Evolutionary conservation across 2,329 filamentous ascomycete species (phyloP), one percentile per base, ranked within the genome.

Genomic region (Colletotrichum sojae): DNA sequence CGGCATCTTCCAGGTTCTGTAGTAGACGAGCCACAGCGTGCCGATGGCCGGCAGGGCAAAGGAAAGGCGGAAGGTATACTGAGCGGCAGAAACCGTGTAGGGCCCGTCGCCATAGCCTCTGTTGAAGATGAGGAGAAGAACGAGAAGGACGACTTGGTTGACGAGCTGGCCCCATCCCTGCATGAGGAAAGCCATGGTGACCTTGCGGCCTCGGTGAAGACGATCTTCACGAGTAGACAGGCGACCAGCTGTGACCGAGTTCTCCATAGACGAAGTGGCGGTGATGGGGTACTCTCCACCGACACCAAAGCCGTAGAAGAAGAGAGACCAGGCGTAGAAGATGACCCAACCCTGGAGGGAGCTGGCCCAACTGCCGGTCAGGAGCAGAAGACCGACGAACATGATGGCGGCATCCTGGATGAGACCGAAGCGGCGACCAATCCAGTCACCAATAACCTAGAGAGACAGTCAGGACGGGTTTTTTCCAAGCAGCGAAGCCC

Each of bases 241-340:
- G 79, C 92, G 95, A 71, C 95, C 95, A 45, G 94, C 83, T n/a
- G 93, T 90, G 53, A 95, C 92, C 16, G 94, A 92, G 76, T 95
- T 94, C 80, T 97, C 94, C 90, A 98, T 97, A 69, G 94, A 95
- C 9, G 94, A 94, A 13, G 95, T 98, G 18, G 95, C 95, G 40
- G 95, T 98, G 88, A 98, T 98, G 71, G 95, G 95, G 78, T 98
- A 98, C 83, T 97, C 95, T 74, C 94, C 94, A 75, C 94, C 94
- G 63, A 91, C 89, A 72, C 88, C 89, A 58, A 89, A 83, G 64
- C 83, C 49, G 77, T 84, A 84, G 84, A 98, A 93, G 86, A 98
- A 97, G 45, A 98, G 88, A 46, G 94, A 94, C 92, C 93, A 97
- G 71, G 92, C 93, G 79, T 98, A 98, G 87, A 94, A 97, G 77